Evolutionary conservation across 2,329 filamentous ascomycete genomes (phyloP), one percentile per base, ranked within the genome.

Genomic region (Paecilomyces dactylethromorphus): DNA sequence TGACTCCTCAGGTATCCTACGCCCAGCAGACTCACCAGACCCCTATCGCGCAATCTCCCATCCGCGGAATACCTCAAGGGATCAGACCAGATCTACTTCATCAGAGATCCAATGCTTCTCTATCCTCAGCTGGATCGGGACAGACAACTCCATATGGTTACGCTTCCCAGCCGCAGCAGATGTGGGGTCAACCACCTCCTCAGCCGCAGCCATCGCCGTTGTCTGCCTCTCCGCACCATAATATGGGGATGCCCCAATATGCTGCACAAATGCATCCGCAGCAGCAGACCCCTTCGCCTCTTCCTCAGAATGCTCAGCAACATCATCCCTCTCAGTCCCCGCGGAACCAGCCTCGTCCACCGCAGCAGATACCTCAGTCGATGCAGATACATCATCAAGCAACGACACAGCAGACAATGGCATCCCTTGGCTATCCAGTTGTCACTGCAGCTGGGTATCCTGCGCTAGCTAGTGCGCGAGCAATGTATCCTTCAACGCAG

Each of bases 21-120:
- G 85, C 87, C 57, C 88, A 87, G 68, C 83, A 89, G 57, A 80
- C 87, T 55, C 87, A 90, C 69, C 83, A 87, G 35, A 89, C 89
- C 68, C 82, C 87, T 45, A 85, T 92, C 70, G 83, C 83, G 31
- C 89, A 91, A 70, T 87, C 90, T 24, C 86, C 87, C 24, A 86
- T 91, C 73, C 85, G 89, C 75, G 82, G 84, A 69, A 87, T 88
- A 77, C 83, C 84, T 63, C 84, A 86, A 39, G 76, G 79, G 69
- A 76, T 85, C 72, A 75, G 80, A 33, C 77, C 83, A 54, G 81
- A 84, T 60, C 84, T 88, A 69, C 84, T 89, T 73, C 87, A 87
- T 66, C 82, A 84, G 64, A 83, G 87, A 66, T 86, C 88, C 51
- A 84, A 83, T 60, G 76, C 84, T 56, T 75, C 82, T 55, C 76